These are phyloP conservation scores for Trichoderma koningii DNA, from an alignment of 2,329 filamentous ascomycete genomes.

Conservation along the genomic window DNA sequence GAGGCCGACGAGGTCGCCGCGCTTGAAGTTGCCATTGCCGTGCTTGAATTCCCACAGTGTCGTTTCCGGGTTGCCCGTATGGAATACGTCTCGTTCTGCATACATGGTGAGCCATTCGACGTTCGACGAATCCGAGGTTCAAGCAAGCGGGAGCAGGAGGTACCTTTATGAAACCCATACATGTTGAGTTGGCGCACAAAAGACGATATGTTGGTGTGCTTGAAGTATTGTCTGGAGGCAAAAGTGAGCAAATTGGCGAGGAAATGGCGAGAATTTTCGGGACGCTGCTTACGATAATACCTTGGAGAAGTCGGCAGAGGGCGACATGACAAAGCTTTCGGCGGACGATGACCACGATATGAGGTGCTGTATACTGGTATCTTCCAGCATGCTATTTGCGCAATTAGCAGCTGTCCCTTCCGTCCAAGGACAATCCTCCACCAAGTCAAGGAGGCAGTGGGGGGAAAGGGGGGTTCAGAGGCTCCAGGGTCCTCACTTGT, in stretches of 20 bases:
- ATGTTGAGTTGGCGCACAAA: constrained; percentile 98
- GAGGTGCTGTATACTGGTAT: constrained; percentile 86
- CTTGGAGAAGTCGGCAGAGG: constrained; percentile 95
- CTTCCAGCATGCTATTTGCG: constrained; percentile 73
- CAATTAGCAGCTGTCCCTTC: background rate
- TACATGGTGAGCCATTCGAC: background rate
- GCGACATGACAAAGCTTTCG: constrained; percentile 99
- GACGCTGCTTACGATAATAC: constrained; percentile 80
- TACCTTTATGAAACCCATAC: constrained; percentile 99
- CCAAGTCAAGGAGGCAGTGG: background rate
- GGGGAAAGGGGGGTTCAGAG: background rate
- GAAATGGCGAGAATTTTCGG: background rate
- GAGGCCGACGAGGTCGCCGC: constrained; percentile 85
- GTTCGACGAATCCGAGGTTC: background rate
- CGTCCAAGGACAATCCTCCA: background rate
- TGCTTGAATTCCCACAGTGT: constrained; percentile 99
- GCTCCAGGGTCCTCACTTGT: constrained; percentile 68
- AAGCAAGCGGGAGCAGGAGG: constrained; percentile 28
- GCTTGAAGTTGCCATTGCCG: constrained; percentile 94
- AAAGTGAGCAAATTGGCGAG: background rate
- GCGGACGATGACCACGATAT: constrained; percentile 94
- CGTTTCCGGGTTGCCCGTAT: constrained; percentile 89
- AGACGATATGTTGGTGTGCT: constrained; percentile 98
- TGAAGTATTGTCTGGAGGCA: constrained; percentile 86
- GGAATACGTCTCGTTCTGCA: constrained; percentile 94